phyloP scores from a whole-genome alignment of 2,329 filamentous ascomycete genomes.

The Neonectria coccinea region DNA sequence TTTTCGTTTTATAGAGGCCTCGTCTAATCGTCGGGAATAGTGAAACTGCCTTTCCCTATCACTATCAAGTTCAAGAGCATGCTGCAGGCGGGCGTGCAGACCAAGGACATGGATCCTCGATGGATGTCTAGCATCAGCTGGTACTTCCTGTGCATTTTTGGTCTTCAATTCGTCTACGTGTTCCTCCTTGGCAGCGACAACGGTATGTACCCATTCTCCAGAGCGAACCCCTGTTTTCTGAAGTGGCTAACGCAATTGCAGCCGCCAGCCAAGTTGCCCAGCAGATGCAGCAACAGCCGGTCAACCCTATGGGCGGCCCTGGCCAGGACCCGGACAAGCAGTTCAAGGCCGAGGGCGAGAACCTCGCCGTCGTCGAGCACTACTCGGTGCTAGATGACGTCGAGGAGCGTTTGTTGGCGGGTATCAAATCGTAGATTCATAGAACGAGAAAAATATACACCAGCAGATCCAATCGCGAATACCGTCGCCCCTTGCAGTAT shows the following conservation, averaged over 20 bases:
- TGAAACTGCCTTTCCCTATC: conserved; percentile 97
- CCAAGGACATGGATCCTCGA: conserved; percentile 93
- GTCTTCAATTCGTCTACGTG: conserved; percentile 95
- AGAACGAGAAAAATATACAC: conserved; percentile 44
- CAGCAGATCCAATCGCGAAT: conserved; percentile 41
- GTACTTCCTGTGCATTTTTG: conserved; percentile 99
- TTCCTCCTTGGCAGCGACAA: conserved; percentile 97
- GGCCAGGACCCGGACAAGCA: conserved; percentile 96
- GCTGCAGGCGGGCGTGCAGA: conserved; percentile 96
- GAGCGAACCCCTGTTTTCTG: conserved; percentile 15
- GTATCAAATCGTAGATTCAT: conserved; percentile 56
- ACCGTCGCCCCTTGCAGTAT: conserved; percentile 19
- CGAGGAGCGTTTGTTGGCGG: conserved; percentile 82
- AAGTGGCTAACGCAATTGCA: conserved; percentile 49
- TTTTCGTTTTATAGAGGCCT: neutral
- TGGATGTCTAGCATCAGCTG: conserved; percentile 99
- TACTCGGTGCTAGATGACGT: conserved; percentile 91
- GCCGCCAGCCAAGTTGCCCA: conserved; percentile 92
- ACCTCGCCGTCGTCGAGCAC: conserved; percentile 93
- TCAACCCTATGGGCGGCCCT: conserved; percentile 79
- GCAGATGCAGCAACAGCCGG: conserved; percentile 77
- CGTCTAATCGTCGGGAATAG: conserved; percentile 55
- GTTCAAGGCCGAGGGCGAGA: conserved; percentile 92
- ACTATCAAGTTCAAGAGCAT: conserved; percentile 99
- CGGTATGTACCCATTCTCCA: conserved; percentile 65